Evolutionary conservation across 176 grass and related monocot species (phyloP).

Genomic region (Oryza brachyantha): DNA sequence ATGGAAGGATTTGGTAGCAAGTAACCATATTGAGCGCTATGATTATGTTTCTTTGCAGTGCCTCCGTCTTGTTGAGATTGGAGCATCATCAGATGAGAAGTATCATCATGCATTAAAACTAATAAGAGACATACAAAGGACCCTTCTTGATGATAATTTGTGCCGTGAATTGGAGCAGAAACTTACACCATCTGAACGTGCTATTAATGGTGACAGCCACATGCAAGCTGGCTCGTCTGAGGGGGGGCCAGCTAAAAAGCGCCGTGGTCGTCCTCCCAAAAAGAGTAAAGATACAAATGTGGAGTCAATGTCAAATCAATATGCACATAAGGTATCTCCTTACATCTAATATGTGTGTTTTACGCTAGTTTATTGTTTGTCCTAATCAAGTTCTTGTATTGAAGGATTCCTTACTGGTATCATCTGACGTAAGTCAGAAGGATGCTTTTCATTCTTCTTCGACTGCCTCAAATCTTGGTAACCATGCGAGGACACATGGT

Average conservation of each 20-base stretch:
- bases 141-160: slow-evolving; percentile 67
- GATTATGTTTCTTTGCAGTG: slow-evolving; percentile 64
- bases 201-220: slow-evolving; percentile 51
- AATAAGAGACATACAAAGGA: slow-evolving; percentile 47
- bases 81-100: slow-evolving; percentile 58
- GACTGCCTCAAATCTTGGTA: slow-evolving; percentile 63
- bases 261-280: slow-evolving; percentile 69
- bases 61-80: slow-evolving; percentile 71
- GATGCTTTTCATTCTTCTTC: slow-evolving; percentile 59
- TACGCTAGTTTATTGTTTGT: neutral
- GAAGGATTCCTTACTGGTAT: slow-evolving; percentile 51
- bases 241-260: slow-evolving; percentile 50
- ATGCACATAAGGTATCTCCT: slow-evolving; percentile 30
- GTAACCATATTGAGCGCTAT: slow-evolving; percentile 60
- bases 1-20: slow-evolving; percentile 43
- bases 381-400: slow-evolving; percentile 1
- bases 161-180: slow-evolving; percentile 66
- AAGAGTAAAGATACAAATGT: slow-evolving; percentile 58
- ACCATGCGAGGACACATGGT: slow-evolving; percentile 55
- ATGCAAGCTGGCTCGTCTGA: slow-evolving; percentile 49
- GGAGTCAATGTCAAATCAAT: slow-evolving; percentile 50
- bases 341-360: slow-evolving; percentile 1
- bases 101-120: slow-evolving; percentile 54
- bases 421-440: slow-evolving; percentile 47
- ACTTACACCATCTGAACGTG: slow-evolving; percentile 45